Base-by-base conservation (phyloP, 2,329 filamentous ascomycete genomes). In the Myriosclerotinia curreyana region DNA sequence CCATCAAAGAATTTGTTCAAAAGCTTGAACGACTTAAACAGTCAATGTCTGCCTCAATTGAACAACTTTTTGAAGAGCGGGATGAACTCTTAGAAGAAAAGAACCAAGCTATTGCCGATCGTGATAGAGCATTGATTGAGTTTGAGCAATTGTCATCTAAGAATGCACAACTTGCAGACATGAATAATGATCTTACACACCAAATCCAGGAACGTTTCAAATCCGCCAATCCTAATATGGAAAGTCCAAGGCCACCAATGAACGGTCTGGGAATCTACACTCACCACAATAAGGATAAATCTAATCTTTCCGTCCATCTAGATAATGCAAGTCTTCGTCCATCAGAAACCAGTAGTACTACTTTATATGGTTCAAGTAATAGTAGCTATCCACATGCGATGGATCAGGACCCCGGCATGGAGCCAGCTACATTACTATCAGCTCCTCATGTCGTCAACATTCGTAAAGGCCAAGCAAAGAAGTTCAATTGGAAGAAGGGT, bases 401-500 rank as follows among this genome's bases (percentile, higher is more conserved):
- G 72, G 74, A 75, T 22, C 73, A 74, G 64, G 73, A 75, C 49
- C 66, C 71, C 42, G 69, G 66, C 44, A 70, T 74, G 66, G 73
- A 75, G 36, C 62, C 72, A 38, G 71, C 71, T 22, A 74, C 73
- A 4, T 71, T 75, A 5, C 65, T 75, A 9, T 72, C 66, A 71
- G 82, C 86, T 36, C 93, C 95, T n/a, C 95, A 96, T 66, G 90
- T 98, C 42, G 90, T 98, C 66, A 96, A 95, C 72, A 96, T 98
- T 67, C 87, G 92, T 71, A 98, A 97, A 79, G 92, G 90, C 38
- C 92, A 96, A 74, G 74, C 73, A 62, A 96, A 92, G 80, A 98
- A 97, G 76, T 97, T 97, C 79, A 96, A 96, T 79, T 98, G 95
- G 93, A 96, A 97, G 83, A 96, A 96, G 80, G 92, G 92, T 48